A percentile compares a stretch with the other conserved stretches of the same genome.
These are phyloP conservation scores for Ogataea ganodermae DNA, from an alignment of 805 yeast genomes.

Conservation along the genomic window DNA sequence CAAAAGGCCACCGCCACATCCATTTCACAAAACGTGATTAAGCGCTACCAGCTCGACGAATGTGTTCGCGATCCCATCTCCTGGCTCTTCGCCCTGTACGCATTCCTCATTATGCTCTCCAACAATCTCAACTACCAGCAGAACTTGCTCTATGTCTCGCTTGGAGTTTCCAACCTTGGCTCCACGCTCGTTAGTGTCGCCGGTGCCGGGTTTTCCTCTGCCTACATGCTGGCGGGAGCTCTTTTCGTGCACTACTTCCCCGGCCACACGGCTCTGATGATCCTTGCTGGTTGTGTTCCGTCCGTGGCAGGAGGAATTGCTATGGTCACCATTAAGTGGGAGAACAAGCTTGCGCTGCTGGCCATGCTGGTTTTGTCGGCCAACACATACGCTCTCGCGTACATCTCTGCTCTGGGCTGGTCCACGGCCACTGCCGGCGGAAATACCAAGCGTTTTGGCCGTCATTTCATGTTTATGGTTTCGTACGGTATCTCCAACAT, in stretches of 20 bases:
- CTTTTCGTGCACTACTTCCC: slow-evolving; percentile 39
- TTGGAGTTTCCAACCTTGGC: slow-evolving; percentile 44
- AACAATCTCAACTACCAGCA: slow-evolving; percentile 57
- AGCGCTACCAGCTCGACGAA: slow-evolving; percentile 51
- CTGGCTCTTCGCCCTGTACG: slow-evolving; percentile 44
- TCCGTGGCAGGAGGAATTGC: slow-evolving; percentile 48
- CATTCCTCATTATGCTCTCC: slow-evolving; percentile 49
- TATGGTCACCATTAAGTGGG: slow-evolving; percentile 46
- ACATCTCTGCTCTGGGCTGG: slow-evolving; percentile 31
- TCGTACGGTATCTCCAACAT: slow-evolving; percentile 51
- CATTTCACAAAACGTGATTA: slow-evolving; percentile 48
- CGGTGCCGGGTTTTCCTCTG: slow-evolving; percentile 42
- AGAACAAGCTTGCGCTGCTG: slow-evolving; percentile 45
- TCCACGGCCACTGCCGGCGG: slow-evolving; percentile 41
- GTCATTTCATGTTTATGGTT: slow-evolving; percentile 51
- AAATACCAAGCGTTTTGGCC: slow-evolving; percentile 50
- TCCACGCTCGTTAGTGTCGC: slow-evolving; percentile 57
- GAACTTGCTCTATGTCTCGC: slow-evolving; percentile 45
- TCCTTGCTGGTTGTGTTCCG: slow-evolving; percentile 17
- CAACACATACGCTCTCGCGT: slow-evolving; percentile 37
- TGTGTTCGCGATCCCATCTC: slow-evolving; percentile 50
- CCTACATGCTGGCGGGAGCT: slow-evolving; percentile 43
- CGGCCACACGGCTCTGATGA: slow-evolving; percentile 38
- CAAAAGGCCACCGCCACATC: slow-evolving; percentile 40
- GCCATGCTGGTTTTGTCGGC: slow-evolving; percentile 52